A percentile compares a stretch with the other conserved stretches of the same genome.
These are phyloP conservation scores for Agarophyton chilense DNA, from an alignment of 23 red algal genomes.

Conservation along the genomic window DNA sequence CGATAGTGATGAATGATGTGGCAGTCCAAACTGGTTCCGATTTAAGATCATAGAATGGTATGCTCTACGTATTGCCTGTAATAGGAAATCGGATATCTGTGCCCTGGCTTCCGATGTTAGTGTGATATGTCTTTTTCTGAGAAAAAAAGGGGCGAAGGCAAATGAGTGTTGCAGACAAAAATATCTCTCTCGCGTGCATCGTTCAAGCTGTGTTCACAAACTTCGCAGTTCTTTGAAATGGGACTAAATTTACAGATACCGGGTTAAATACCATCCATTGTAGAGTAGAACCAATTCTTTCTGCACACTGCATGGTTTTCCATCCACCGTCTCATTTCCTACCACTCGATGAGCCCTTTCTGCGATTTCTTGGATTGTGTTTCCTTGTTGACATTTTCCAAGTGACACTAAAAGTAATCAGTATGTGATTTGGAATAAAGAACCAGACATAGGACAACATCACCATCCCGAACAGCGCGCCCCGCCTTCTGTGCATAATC, in stretches of 20 bases:
- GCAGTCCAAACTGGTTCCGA: background rate
- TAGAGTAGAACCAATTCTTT: background rate
- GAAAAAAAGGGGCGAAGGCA: too few relatives aligned
- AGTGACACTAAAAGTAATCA: background rate
- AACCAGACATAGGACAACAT: background rate
- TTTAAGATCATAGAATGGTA: background rate
- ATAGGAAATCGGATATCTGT: too few relatives aligned
- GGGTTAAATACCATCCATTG: background rate
- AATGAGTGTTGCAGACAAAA: too few relatives aligned
- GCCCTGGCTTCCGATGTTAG: too few relatives aligned
- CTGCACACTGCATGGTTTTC: background rate
- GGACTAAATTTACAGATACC: background rate
- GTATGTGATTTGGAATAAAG: background rate
- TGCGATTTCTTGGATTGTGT: background rate
- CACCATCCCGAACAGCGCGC: background rate
- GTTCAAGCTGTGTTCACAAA: background rate
- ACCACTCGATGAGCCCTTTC: background rate
- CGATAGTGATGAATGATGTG: background rate
- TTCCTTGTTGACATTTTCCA: background rate
- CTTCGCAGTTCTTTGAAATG: background rate
- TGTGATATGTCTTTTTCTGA: too few relatives aligned
- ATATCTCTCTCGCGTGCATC: too few relatives aligned
- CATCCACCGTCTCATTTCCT: background rate
- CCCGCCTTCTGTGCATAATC: slow-evolving; percentile 16
- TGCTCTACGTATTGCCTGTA: background rate